Conservation (phyloP, 1,139 yeast genomes). For the Hyphopichia burtonii region DNA sequence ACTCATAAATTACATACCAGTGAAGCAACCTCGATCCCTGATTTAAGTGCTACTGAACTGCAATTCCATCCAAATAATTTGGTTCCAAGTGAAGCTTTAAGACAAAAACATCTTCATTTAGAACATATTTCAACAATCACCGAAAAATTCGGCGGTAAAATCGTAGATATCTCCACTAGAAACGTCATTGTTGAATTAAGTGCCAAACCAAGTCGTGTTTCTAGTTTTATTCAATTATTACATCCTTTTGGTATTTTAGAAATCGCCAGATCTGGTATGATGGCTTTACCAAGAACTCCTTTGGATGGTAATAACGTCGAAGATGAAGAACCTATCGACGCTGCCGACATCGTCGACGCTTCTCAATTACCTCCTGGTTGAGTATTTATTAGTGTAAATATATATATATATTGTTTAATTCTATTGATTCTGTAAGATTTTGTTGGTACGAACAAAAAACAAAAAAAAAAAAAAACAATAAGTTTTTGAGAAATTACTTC, state of each 20-base stretch:
- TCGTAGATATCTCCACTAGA: slow-evolving; percentile 89
- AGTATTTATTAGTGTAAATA: background rate
- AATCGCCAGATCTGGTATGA: slow-evolving; percentile 97
- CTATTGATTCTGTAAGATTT: background rate
- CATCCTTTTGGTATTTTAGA: slow-evolving; percentile 96
- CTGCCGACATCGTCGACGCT: slow-evolving; percentile 73
- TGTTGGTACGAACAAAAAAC: too few relatives aligned
- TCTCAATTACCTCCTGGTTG: slow-evolving; percentile 93
- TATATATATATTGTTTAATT: background rate
- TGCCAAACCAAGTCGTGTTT: slow-evolving; percentile 89
- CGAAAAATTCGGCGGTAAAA: slow-evolving; percentile 85
- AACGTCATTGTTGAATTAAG: slow-evolving; percentile 91
- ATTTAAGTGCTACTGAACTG: slow-evolving; percentile 51
- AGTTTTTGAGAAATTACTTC: too few relatives aligned
- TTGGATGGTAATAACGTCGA: slow-evolving; percentile 51
- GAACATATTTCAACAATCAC: slow-evolving; percentile 80
- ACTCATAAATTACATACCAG: slow-evolving; percentile 65
- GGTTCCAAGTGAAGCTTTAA: slow-evolving; percentile 87
- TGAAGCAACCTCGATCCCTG: slow-evolving; percentile 43
- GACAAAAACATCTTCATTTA: slow-evolving; percentile 90
- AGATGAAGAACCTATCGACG: slow-evolving; percentile 54
- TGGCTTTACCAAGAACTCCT: slow-evolving; percentile 97
- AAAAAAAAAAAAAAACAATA: too few relatives aligned
- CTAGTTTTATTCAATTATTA: slow-evolving; percentile 81
- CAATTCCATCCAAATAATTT: slow-evolving; percentile 84